Base-by-base conservation (phyloP, 495 filamentous ascomycete species). In the Glonium stellatum region DNA sequence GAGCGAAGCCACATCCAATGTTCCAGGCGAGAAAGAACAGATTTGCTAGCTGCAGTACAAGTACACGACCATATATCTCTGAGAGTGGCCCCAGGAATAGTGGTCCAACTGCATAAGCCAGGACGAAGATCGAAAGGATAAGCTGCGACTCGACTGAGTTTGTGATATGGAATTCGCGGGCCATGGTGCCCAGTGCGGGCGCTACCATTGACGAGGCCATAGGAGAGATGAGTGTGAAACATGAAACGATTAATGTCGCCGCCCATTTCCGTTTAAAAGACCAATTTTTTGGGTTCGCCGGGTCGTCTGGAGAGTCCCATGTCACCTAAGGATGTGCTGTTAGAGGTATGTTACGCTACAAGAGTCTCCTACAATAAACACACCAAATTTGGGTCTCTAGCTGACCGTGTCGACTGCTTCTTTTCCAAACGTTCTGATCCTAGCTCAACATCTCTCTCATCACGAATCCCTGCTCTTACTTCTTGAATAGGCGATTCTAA, bases 201-300 rank as follows among this genome's bases (percentile, higher is more conserved):
- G 88, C 84, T 5, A 92, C 80, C 80, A 92, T 89, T 11, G 83
- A 83, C 4, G 82, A 85, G 0, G 82, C 82, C 11, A 86, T 78
- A 0, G 88, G 87, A 0, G 87, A 88, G 56, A 92, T 86, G 60
- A 92, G 82, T 0, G 85, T 89, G 69, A 76, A 77, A 5, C 64
- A 54, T 4, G 74, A 76, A 21, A 76, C 73, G 39, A 72, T 66
- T 59, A 73, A 61, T 0, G 82, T 84, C 1, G 88, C 78, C 0
- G 83, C 59, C 84, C 87, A 91, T 73, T 95, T 95, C 53, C 78
- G 60, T 39, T 65, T 69, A 31, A 61, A 59, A 9, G 63, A 58
- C 73, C 73, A 75, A 56, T 76, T 76, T 60, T 75, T 76, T 15
- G 73, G 73, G 62, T 75, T 76, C 18, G 55, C 57, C 48, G 71